These are phyloP conservation scores for Pseudogymnoascus sp. DNA, from an alignment of 2,329 filamentous ascomycete species.

Conservation along the genomic window DNA sequence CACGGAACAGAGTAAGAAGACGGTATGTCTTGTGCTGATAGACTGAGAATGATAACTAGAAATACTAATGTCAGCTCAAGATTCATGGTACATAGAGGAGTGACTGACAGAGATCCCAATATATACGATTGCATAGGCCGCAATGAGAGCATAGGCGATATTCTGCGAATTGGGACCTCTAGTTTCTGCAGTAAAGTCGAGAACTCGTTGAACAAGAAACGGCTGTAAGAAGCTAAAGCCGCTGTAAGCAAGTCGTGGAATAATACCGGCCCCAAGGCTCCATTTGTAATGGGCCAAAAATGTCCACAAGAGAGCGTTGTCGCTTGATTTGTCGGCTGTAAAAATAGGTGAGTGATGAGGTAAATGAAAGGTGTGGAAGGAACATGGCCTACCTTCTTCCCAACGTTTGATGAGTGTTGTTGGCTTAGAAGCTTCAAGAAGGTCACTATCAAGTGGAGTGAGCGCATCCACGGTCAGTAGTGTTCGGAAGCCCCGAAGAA, in stretches of 20 bases:
- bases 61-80: neutral
- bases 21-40: conserved; percentile 12
- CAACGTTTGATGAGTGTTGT: neutral
- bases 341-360: neutral
- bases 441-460: conserved; percentile 24
- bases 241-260: conserved; percentile 31
- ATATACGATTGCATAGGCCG: conserved; percentile 33
- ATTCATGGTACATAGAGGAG: neutral
- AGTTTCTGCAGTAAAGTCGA: conserved; percentile 26
- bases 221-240: conserved; percentile 39
- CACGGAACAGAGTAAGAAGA: conserved; percentile 10
- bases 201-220: conserved; percentile 33
- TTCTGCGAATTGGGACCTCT: conserved; percentile 21
- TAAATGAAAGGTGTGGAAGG: neutral
- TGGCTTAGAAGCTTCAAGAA: neutral
- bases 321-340: neutral
- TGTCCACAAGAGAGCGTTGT: conserved; percentile 8
- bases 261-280: conserved; percentile 17
- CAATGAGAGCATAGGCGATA: conserved; percentile 33
- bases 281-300: conserved; percentile 9
- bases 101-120: conserved; percentile 33
- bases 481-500: conserved; percentile 21
- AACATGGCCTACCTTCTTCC: neutral
- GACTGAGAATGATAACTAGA: neutral
- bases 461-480: conserved; percentile 23